phyloP scores from a whole-genome alignment of 73 alveolate species.

The Paramecium octaurelia region DNA sequence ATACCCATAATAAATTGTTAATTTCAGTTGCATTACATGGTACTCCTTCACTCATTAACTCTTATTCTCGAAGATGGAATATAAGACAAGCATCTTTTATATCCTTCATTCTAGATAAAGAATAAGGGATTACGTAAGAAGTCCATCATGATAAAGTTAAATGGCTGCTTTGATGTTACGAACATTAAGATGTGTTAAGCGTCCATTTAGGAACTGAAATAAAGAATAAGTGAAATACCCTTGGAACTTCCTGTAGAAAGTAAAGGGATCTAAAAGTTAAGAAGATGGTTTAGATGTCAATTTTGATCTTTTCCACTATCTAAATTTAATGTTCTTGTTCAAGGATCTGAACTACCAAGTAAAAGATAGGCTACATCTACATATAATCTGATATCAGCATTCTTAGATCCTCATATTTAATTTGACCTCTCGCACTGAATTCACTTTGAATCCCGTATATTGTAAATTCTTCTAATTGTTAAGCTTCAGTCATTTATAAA shows the following conservation, averaged over 20 bases:
- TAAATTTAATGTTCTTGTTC: not conserved
- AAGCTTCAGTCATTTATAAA: not conserved
- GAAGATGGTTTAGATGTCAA: not conserved
- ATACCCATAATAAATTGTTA: conserved; percentile 30
- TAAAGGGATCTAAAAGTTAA: not conserved
- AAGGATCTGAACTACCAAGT: not conserved
- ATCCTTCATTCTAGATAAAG: not conserved
- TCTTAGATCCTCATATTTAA: conserved; percentile 13
- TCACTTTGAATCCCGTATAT: conserved; percentile 22
- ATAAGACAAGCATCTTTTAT: conserved; percentile 41
- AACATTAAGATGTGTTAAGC: conserved; percentile 5
- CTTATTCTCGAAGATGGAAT: conserved; percentile 33
- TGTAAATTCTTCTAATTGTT: conserved; percentile 20
- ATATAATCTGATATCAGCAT: not conserved
- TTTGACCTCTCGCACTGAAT: conserved; percentile 15
- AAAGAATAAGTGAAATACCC: not conserved
- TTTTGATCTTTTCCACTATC: conserved; percentile 20
- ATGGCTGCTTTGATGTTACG: not conserved
- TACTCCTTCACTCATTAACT: conserved; percentile 48
- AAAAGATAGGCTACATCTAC: conserved; percentile 25
- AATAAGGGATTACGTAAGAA: not conserved
- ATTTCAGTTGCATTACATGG: conserved; percentile 8
- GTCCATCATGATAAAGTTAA: not conserved
- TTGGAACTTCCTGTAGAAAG: conserved; percentile 6
- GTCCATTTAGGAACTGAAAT: conserved; percentile 28